Evolutionary conservation across 257 asterid genomes (phyloP).

Genomic region (Penstemon newberryi): DNA sequence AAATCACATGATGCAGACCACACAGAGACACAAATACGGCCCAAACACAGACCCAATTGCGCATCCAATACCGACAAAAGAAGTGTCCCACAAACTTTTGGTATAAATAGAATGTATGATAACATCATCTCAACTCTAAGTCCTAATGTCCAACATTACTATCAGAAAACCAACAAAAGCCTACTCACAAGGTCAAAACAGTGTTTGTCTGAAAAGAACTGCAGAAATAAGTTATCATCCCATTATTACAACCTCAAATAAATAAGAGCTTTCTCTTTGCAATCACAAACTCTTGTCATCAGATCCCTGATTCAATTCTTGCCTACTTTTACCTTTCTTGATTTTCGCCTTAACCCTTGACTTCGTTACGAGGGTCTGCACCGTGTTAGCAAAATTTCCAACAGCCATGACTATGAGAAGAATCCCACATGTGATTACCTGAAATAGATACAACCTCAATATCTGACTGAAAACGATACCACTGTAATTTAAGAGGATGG

Average conservation of each 20-base stretch:
- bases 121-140: background rate
- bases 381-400: slow-evolving; percentile 85
- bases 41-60: background rate
- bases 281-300: slow-evolving; percentile 41
- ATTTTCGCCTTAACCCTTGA: slow-evolving; percentile 85
- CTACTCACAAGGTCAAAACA: slow-evolving; percentile 23
- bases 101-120: background rate
- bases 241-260: slow-evolving; percentile 26
- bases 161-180: slow-evolving; percentile 14
- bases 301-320: slow-evolving; percentile 53
- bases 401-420: slow-evolving; percentile 92
- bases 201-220: slow-evolving; percentile 16
- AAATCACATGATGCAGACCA: too few species aligned
- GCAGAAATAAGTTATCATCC: slow-evolving; percentile 26
- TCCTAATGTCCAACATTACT: slow-evolving; percentile 29
- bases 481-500: slow-evolving; percentile 1
- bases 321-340: slow-evolving; percentile 72
- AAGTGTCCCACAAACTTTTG: too few species aligned
- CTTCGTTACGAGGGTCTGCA: slow-evolving; percentile 82
- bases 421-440: slow-evolving; percentile 90
- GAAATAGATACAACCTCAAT: slow-evolving; percentile 28
- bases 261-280: slow-evolving; percentile 10
- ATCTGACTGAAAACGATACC: slow-evolving; percentile 1
- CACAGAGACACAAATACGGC: background rate
- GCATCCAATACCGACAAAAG: background rate